Evolutionary conservation across 106 monocot species (phyloP), one percentile per base, ranked within the genome.

Genomic region (Dendrobium huoshanense): DNA sequence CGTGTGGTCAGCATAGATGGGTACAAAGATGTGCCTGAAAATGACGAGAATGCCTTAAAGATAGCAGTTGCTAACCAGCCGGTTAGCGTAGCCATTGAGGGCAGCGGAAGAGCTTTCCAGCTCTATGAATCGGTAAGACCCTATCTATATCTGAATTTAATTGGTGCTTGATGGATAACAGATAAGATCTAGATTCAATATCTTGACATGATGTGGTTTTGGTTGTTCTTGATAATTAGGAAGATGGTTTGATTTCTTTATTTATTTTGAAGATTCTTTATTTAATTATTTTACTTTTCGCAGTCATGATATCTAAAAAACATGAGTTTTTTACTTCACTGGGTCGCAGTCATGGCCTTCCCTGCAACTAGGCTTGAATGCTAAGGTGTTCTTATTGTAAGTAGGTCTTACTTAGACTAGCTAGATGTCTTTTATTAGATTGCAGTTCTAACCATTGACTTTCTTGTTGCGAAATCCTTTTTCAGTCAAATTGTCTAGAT

Each of bases 41-140:
- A 84, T 11, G 31, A 79, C 29, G 84, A 84, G 64, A 58, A 16
- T 42, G 79, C 84, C 4, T 55, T 84, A 10, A 19, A 81, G 25
- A 75, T 20, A 17, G 75, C 75, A 17, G 75, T 81, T 27, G 42
- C 59, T 11, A 81, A 81, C 18, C 81, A 81, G 75, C 81, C 81
- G 0, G 75, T 81, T 8, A 81, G 75, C 7, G 75, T 81, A 8
- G 81, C 44, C 25, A 81, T 81, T 75, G 81, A 81, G 27, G 75
- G 42, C 10, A 59, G 75, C 3, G 75, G 81, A 47, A 75, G 61
- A 54, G 58, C 54, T 9, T 81, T 81, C 75, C 81, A 81, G 44
- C 25, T 81, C 41, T 81, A 81, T 59, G 9, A 18, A 6, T 81
- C 81, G 59, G 81, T 81, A 11, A 72, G 72, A 72, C 72, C 33